Base-by-base conservation (phyloP, 768 basidiomycete species). In the Suillus discolor region DNA sequence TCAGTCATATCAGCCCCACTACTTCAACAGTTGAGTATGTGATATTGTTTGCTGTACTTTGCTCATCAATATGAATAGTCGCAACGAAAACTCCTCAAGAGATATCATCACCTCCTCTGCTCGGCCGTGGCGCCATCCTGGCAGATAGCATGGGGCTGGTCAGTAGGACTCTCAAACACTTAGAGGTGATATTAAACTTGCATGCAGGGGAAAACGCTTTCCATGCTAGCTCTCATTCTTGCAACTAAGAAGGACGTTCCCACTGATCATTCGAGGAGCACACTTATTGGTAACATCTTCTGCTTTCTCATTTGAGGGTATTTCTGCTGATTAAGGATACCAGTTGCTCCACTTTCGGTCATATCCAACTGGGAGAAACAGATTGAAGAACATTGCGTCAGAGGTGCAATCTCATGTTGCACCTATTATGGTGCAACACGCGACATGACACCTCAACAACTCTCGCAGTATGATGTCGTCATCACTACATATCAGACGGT, bases 361-460 rank as follows among this genome's bases (percentile, higher is more conserved):
- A 78, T 96, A 9, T 93, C 91, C 7, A 96, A 95, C 70, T 94
- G 93, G 93, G 90, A 92, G 74, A 89, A 91, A 69, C 93, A 94
- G 74, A 87, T 94, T 9, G 73, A 82, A 39, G 93, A 94, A 44
- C 93, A 94, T 67, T 88, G 89, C 57, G 74, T 77, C 36, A 79
- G 79, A 41, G 87, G 84, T 12, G 73, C 81, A 2, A 70, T 94
- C 51, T 82, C 82, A 0, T 77, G 75, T 64, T 88, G 84, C 69
- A 79, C 89, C 25, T 96, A 95, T 76, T 92, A 96, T 68, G 92
- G 91, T 25, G 72, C 83, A 20, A 85, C 81, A n/a, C 87, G 91
- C 41, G 80, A 83, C 20, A 75, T 92, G 73, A 81, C 79, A 36
- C 75, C 90, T 1, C 78, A 82, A 57, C 82, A 91, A 55, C 77